Evolutionary conservation across 1,284 basidiomycete genomes (phyloP).

Genomic region (Trichosporon sp.): DNA sequence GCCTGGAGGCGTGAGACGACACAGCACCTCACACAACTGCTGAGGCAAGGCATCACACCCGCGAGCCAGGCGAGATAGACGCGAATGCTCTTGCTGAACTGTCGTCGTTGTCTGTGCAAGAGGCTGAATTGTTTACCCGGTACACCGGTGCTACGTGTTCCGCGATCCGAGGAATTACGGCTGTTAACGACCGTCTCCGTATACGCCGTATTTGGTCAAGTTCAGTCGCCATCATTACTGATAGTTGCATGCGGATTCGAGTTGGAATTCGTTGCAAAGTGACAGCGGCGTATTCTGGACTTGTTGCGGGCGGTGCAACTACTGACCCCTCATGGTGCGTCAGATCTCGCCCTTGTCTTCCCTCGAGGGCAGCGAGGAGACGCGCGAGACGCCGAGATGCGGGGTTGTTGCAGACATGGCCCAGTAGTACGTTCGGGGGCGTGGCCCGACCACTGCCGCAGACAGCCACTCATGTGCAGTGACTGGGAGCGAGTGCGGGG

Average conservation of each 20-base stretch:
- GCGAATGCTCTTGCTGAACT: background rate
- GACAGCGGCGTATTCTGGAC: conserved; percentile 2
- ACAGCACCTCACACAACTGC: too few relatives aligned
- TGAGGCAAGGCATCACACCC: background rate
- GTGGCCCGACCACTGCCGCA: background rate
- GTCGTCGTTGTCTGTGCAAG: background rate
- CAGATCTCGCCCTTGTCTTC: background rate
- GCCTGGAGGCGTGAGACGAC: background rate
- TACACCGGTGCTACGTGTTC: background rate
- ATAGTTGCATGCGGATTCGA: background rate
- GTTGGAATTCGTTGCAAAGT: background rate
- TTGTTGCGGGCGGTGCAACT: background rate
- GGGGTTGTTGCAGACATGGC: background rate
- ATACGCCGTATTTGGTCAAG: too few relatives aligned
- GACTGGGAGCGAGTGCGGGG: background rate
- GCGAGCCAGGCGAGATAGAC: background rate
- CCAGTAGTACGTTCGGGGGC: background rate
- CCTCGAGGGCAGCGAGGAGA: background rate
- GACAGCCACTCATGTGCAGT: background rate
- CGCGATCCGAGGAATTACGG: conserved; percentile 13
- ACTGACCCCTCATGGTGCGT: background rate
- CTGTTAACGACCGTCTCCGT: background rate
- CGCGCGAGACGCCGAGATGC: background rate
- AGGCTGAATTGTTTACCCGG: conserved; percentile 9
- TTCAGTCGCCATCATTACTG: background rate